Evolutionary conservation across 345 rosid species (phyloP).

Genomic region (Hirschfeldia incana): DNA sequence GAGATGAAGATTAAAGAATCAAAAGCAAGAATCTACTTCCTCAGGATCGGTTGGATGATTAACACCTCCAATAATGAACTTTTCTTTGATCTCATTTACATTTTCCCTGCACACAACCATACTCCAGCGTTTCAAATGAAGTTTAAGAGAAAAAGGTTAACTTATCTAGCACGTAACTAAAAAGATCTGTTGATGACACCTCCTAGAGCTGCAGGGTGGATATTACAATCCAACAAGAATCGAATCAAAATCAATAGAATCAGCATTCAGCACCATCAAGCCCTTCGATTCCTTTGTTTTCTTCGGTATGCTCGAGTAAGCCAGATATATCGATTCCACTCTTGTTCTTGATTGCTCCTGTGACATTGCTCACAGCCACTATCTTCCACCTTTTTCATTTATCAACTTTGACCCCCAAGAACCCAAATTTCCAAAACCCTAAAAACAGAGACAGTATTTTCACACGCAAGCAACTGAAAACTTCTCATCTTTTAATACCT

Average conservation of each 20-base stretch:
- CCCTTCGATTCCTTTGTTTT: slow-evolving; percentile 74
- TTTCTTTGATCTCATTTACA: slow-evolving; percentile 83
- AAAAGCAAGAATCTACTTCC: slow-evolving; percentile 47
- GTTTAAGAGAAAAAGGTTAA: background rate
- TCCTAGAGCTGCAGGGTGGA: slow-evolving; percentile 93
- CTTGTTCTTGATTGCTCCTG: slow-evolving; percentile 85
- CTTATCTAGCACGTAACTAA: background rate
- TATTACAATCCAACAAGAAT: slow-evolving; percentile 76
- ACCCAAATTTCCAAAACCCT: slow-evolving; percentile 99
- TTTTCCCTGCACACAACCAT: slow-evolving; percentile 56
- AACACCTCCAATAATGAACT: slow-evolving; percentile 86
- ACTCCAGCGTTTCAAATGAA: background rate
- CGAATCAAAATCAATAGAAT: slow-evolving; percentile 54
- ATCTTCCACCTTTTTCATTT: slow-evolving; percentile 68
- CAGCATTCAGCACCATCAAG: slow-evolving; percentile 53
- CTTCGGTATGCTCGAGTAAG: slow-evolving; percentile 62
- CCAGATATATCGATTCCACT: slow-evolving; percentile 68
- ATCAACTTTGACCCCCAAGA: slow-evolving; percentile 96
- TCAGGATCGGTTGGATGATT: slow-evolving; percentile 99
- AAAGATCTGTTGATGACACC: slow-evolving; percentile 84
- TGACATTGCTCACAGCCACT: slow-evolving; percentile 78
- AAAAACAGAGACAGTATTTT: slow-evolving; percentile 15
- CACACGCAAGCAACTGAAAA: slow-evolving; percentile 5
- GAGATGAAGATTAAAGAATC: background rate
- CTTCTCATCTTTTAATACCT: slow-evolving; percentile 44